These are phyloP conservation scores for Phanerochaete sordida DNA, from an alignment of 768 basidiomycete genomes.

Conservation along the genomic window DNA sequence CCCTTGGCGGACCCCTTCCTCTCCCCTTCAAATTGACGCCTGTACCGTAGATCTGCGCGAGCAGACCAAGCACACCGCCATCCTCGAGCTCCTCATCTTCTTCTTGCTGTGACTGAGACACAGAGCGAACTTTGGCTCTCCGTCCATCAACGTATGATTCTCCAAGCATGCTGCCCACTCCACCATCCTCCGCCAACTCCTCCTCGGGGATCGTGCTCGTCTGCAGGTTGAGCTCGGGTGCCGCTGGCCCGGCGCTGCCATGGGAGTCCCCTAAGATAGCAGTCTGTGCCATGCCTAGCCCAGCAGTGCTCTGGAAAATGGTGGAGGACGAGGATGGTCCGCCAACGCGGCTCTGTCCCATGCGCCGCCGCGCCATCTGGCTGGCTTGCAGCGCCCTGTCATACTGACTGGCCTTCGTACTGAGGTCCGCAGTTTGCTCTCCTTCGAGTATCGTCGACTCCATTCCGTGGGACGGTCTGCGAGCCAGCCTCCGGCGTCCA, in stretches of 20 bases:
- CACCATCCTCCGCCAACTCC: slow-evolving; percentile 49
- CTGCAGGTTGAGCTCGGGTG: neutral
- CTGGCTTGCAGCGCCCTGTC: slow-evolving; percentile 74
- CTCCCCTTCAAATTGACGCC: slow-evolving; percentile 26
- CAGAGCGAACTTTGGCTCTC: slow-evolving; percentile 28
- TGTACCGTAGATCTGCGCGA: slow-evolving; percentile 81
- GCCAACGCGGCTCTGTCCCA: slow-evolving; percentile 24
- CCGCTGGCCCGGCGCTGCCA: slow-evolving; percentile 39
- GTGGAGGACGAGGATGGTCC: slow-evolving; percentile 29
- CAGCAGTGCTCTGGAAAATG: slow-evolving; percentile 41
- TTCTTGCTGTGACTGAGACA: slow-evolving; percentile 34
- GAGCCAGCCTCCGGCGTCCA: slow-evolving; percentile 19
- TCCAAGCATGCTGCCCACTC: slow-evolving; percentile 59
- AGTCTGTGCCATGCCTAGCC: slow-evolving; percentile 60
- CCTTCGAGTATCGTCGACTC: slow-evolving; percentile 17
- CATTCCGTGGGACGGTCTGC: slow-evolving; percentile 10
- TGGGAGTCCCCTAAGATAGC: slow-evolving; percentile 76
- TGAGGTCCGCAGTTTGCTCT: slow-evolving; percentile 22
- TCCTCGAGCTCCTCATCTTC: slow-evolving; percentile 68
- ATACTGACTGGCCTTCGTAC: slow-evolving; percentile 66
- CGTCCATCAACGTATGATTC: slow-evolving; percentile 77
- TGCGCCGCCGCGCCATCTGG: slow-evolving; percentile 38
- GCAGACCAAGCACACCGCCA: slow-evolving; percentile 78
- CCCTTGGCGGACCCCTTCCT: slow-evolving; percentile 23
- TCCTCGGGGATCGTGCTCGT: slow-evolving; percentile 35